These are phyloP conservation scores for Rhynchospora pubera DNA, from an alignment of 176 grass and related monocot species.

Conservation along the genomic window DNA sequence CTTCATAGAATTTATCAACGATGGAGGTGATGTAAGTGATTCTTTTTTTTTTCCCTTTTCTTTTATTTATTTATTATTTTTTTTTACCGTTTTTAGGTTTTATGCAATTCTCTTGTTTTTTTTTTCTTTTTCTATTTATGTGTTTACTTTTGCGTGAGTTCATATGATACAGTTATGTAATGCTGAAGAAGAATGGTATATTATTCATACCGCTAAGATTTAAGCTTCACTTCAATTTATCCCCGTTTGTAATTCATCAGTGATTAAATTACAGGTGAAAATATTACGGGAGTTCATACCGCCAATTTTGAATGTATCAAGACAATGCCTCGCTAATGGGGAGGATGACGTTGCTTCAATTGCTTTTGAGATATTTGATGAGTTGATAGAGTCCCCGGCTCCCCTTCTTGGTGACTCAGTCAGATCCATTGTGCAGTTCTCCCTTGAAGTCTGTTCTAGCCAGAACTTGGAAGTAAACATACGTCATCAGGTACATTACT, in stretches of 20 bases:
- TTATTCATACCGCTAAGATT: neutral
- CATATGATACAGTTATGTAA: neutral
- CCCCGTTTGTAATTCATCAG: neutral
- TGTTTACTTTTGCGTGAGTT: neutral
- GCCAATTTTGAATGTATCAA: slow-evolving; percentile 87
- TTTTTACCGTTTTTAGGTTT: slow-evolving; percentile 2
- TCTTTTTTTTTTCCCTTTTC: neutral
- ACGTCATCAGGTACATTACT: slow-evolving; percentile 72
- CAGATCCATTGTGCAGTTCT: slow-evolving; percentile 90
- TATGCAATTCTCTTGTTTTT: neutral
- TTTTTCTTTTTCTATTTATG: slow-evolving; percentile 16
- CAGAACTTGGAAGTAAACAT: slow-evolving; percentile 88
- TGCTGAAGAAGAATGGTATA: neutral
- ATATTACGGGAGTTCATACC: slow-evolving; percentile 93
- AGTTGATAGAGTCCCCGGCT: slow-evolving; percentile 90
- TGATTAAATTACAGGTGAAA: slow-evolving; percentile 59
- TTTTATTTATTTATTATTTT: too few relatives aligned
- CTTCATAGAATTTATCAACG: slow-evolving; percentile 95
- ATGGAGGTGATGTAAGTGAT: slow-evolving; percentile 84
- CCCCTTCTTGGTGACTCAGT: slow-evolving; percentile 89
- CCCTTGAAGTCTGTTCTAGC: slow-evolving; percentile 92
- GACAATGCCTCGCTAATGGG: slow-evolving; percentile 85
- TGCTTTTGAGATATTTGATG: slow-evolving; percentile 98
- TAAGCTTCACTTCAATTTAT: slow-evolving; percentile 4
- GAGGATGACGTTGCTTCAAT: slow-evolving; percentile 95